These are phyloP conservation scores for Phylloporus arenicola DNA, from an alignment of 768 basidiomycete species.

Conservation along the genomic window DNA sequence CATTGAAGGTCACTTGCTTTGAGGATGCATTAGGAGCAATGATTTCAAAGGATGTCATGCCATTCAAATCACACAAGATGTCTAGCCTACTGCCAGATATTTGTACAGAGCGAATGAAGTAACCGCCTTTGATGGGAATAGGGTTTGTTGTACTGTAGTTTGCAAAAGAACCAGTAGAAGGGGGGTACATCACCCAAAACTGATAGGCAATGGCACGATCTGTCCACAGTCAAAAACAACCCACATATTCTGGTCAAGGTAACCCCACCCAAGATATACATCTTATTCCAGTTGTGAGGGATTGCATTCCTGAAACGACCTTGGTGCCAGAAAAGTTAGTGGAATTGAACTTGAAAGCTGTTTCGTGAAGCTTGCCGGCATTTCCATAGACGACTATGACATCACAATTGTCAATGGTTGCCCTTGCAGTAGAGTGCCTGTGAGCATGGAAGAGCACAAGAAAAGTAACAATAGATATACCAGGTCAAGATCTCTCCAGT, in stretches of 20 bases:
- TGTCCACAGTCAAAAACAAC: conserved; percentile 14
- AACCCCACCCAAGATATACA: conserved; percentile 42
- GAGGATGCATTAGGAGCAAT: conserved; percentile 40
- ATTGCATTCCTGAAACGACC: conserved; percentile 21
- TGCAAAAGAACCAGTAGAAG: conserved; percentile 32
- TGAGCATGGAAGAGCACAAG: neutral
- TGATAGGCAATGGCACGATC: conserved; percentile 47
- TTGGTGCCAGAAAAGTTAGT: conserved; percentile 18
- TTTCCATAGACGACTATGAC: conserved; percentile 46
- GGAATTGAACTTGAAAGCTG: conserved; percentile 38
- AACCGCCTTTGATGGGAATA: conserved; percentile 45
- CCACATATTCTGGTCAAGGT: neutral
- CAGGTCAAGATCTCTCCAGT: conserved; percentile 48
- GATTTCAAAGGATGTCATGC: conserved; percentile 41
- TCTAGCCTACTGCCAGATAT: conserved; percentile 35
- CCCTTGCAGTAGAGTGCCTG: conserved; percentile 28
- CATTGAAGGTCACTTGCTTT: conserved; percentile 41
- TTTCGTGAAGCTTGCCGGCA: conserved; percentile 41
- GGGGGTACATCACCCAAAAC: conserved; percentile 45
- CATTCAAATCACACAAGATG: conserved; percentile 42
- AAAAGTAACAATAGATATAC: conserved; percentile 24
- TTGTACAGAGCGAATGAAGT: conserved; percentile 39
- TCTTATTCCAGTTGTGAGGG: conserved; percentile 32
- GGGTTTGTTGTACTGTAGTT: conserved; percentile 37
- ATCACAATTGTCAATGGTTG: conserved; percentile 44